Base-by-base conservation (phyloP, 108 stramenopile genomes). In the Schizochytrium sp. region DNA sequence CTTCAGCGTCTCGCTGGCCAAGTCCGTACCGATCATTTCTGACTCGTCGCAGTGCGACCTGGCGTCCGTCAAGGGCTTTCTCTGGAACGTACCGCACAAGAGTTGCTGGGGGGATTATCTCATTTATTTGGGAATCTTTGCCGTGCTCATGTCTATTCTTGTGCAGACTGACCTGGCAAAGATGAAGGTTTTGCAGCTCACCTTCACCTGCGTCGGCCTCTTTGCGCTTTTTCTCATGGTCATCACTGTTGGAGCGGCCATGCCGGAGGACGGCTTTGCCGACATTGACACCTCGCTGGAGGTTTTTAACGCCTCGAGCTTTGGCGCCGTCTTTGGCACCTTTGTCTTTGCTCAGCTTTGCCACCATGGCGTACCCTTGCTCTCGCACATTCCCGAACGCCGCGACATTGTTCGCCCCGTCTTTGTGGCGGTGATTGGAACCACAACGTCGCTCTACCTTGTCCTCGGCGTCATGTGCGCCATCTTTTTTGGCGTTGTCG, bases 261-360 rank as follows among this genome's bases (percentile, higher is more conserved):
- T 83, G 45, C 76, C 76, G 6, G 76, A 83, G 51, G 48, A 83
- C 51, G 76, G 51, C n/a, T 41, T 69, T 28, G 76, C 76, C 10
- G n/a, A 47, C 23, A 53, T 83, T 12, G 51, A 83, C 51, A 53
- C 45, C 76, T 47, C 76, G 14, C 45, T 53, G 4, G 51, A 83
- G 51, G 45, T 53, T 5, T 83, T 83, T 83, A 83, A 83, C 51
- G 76, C 76, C 51, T 47, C 76, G 48, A 83, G 51, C 51, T 83
- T 83, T 83, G 76, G 76, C 28, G 76, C 48, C n/a, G 76, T 83
- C 48, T 83, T 83, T 83, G 76, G 76, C 51, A 83, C 76, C 3
- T 83, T 83, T 4, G 76, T 83, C 19, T 83, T 83, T 83, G 76
- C 76, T 12, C 76, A 83, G 4, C 51, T 83, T 12, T 83, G 76